Percentiles rank a stretch among this genome's conserved stretches.
Conservation (phyloP, 192 early-diverging fungal genomes). For the Backusella parvicylindrica region DNA sequence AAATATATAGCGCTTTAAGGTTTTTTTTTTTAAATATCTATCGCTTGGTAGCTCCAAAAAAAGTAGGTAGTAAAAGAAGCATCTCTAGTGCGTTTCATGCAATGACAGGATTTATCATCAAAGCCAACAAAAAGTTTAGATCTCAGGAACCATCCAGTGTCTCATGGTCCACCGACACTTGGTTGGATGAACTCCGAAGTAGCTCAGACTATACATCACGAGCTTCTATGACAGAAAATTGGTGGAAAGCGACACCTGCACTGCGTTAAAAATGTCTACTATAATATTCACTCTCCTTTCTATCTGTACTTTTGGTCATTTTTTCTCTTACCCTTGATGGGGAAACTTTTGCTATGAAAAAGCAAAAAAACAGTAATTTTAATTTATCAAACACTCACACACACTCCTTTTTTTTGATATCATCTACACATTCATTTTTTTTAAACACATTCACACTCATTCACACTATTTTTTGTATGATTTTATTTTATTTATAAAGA, state of each 20-base stretch:
- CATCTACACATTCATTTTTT: background rate
- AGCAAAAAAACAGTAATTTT: background rate
- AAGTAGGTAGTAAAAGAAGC: background rate
- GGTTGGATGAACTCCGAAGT: background rate
- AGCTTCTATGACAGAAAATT: background rate
- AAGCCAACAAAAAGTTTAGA: background rate
- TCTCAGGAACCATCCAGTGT: background rate
- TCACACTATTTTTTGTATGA: background rate
- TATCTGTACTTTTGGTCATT: background rate
- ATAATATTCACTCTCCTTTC: background rate
- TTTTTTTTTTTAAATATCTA: background rate
- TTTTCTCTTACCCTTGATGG: background rate
- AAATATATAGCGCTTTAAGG: too few species aligned
- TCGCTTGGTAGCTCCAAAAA: background rate
- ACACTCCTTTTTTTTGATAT: background rate
- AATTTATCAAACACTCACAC: background rate
- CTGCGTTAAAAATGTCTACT: background rate
- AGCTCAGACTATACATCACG: background rate
- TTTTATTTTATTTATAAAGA: background rate
- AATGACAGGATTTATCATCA: background rate
- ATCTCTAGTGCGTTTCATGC: constrained; percentile 6
- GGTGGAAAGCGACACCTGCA: background rate
- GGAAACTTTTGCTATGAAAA: background rate
- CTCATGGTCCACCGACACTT: background rate
- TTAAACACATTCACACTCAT: background rate